Conservation (phyloP, 2,329 filamentous ascomycete genomes). For the Zasmidium citrigriseum region DNA sequence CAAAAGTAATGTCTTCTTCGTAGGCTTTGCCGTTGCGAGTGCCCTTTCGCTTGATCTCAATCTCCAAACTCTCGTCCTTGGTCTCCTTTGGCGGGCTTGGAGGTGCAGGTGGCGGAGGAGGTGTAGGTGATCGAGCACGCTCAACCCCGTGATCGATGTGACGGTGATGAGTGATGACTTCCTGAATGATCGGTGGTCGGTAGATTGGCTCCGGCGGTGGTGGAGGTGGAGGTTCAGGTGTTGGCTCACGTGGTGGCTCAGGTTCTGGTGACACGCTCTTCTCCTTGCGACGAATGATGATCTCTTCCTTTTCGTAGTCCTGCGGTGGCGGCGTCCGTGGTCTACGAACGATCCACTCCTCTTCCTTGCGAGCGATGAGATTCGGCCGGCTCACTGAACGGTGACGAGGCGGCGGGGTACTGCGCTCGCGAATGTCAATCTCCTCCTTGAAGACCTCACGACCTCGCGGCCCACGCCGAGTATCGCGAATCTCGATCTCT, state of each 20-base stretch:
- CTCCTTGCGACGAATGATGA: constrained; percentile 47
- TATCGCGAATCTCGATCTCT: constrained; percentile 40
- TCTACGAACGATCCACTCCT: constrained; percentile 40
- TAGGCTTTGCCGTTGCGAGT: constrained; percentile 49
- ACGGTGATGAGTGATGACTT: constrained; percentile 85
- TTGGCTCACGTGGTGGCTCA: constrained; percentile 32
- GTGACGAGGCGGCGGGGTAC: constrained; percentile 29
- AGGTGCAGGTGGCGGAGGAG: constrained; percentile 39
- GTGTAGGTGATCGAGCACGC: constrained; percentile 48
- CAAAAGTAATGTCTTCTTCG: constrained; percentile 69
- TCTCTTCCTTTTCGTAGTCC: constrained; percentile 40
- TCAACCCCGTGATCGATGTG: constrained; percentile 76
- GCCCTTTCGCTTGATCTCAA: constrained; percentile 55
- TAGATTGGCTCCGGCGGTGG: constrained; percentile 65
- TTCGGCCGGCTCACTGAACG: constrained; percentile 35
- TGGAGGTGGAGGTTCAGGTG: constrained; percentile 49
- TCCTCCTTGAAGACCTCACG: constrained; percentile 24
- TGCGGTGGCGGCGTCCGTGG: constrained; percentile 39
- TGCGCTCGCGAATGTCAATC: constrained; percentile 42
- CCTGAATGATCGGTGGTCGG: constrained; percentile 79
- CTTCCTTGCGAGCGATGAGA: constrained; percentile 37
- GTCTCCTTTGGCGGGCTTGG: constrained; percentile 49
- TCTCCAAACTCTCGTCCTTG: constrained; percentile 55
- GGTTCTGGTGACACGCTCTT: constrained; percentile 35
- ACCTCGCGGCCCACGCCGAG: constrained; percentile 17